These are phyloP conservation scores for Candida adriatica DNA, from an alignment of 805 yeast genomes.

Conservation along the genomic window DNA sequence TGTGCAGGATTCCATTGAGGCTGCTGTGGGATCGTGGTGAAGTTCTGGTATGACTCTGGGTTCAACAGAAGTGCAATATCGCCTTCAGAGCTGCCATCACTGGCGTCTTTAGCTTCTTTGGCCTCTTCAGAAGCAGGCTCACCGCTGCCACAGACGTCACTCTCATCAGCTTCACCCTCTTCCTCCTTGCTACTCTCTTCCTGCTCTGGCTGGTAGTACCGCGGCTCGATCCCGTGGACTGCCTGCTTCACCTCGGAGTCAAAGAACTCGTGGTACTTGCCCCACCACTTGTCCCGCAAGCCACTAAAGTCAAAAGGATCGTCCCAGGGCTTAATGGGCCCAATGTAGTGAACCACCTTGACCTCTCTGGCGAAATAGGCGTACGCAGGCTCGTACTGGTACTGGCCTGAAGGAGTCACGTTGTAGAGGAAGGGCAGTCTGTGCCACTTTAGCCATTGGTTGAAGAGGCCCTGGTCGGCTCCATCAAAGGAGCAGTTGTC, in stretches of 20 bases:
- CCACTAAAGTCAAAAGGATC: constrained; percentile 10
- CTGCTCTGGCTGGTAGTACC: constrained; percentile 11
- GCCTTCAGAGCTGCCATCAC: background rate
- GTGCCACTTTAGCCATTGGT: constrained; percentile 67
- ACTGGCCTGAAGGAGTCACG: constrained; percentile 65
- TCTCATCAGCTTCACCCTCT: background rate
- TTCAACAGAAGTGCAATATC: constrained; percentile 11
- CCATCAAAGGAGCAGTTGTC: constrained; percentile 61
- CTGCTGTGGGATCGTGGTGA: constrained; percentile 14
- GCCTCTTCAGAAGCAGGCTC: background rate
- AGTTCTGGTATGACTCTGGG: constrained; percentile 19
- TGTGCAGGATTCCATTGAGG: constrained; percentile 37
- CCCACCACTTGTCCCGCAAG: constrained; percentile 21
- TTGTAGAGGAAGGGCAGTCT: constrained; percentile 76
- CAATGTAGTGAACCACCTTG: constrained; percentile 59
- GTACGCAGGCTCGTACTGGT: constrained; percentile 70
- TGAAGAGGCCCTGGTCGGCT: constrained; percentile 83
- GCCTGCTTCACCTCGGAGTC: constrained; percentile 11
- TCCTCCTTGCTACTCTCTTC: background rate
- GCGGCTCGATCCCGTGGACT: constrained; percentile 21
- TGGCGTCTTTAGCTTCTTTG: background rate
- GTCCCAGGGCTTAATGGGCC: constrained; percentile 53
- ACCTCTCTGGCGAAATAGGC: constrained; percentile 40
- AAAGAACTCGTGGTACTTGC: constrained; percentile 17
- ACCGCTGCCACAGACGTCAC: background rate